Percentiles rank a stretch among this genome's conserved stretches.
Conservation (phyloP, 345 rosid species). For the Brassica carinata region DNA sequence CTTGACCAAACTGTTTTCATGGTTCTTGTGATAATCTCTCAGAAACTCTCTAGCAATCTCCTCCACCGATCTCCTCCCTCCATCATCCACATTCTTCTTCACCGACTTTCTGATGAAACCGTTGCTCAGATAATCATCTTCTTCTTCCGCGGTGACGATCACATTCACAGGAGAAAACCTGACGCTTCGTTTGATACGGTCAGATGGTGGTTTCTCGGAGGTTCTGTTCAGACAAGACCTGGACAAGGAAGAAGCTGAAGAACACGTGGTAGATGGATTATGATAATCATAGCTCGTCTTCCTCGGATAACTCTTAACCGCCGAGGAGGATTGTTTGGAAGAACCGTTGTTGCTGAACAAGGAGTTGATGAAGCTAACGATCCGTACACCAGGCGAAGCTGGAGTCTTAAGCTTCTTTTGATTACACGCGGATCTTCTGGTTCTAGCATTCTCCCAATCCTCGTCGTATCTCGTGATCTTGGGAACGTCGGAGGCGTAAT, state of each 20-base stretch:
- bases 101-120: conserved; percentile 30
- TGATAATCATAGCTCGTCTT: conserved; percentile 48
- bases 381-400: conserved; percentile 75
- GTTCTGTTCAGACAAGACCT: conserved; percentile 76
- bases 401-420: conserved; percentile 76
- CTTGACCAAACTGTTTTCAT: conserved; percentile 28
- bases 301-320: conserved; percentile 48
- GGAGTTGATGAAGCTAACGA: conserved; percentile 74
- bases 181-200: conserved; percentile 65
- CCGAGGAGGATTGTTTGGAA: conserved; percentile 36
- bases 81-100: conserved; percentile 46
- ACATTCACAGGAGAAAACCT: conserved; percentile 71
- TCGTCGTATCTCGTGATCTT: conserved; percentile 47
- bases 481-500: conserved; percentile 41
- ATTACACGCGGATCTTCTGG: conserved; percentile 60
- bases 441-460: conserved; percentile 48
- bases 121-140: conserved; percentile 36
- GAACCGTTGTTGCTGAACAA: conserved; percentile 53
- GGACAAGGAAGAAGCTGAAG: conserved; percentile 85
- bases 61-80: conserved; percentile 53
- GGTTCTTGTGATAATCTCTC: conserved; percentile 62
- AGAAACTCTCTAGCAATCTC: conserved; percentile 70
- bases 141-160: conserved; percentile 50
- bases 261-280: conserved; percentile 55
- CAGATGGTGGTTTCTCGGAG: conserved; percentile 54